Evolutionary conservation across 352 stramenopile species (phyloP), one percentile per base, ranked within the genome.

Genomic region (Pythium grandisporangium): DNA sequence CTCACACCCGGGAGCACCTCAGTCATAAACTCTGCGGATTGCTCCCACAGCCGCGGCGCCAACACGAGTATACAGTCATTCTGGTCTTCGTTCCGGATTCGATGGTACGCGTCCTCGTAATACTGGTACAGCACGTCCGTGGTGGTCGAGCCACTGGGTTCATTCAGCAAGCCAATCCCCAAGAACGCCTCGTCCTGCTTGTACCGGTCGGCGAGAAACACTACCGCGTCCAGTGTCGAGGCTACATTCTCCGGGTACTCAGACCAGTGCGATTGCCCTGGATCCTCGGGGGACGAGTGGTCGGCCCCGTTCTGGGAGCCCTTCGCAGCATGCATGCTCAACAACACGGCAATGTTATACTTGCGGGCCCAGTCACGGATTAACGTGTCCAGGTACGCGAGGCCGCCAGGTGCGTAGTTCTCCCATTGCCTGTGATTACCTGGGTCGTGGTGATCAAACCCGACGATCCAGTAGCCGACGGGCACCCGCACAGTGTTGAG

Each of bases 401-500:
- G 48, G 0, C 53, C 63, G 3, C 59, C 61, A 13, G 53, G 57
- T 2, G 69, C 61, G 43, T 69, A 84, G 20, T 68, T 56, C 12
- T 58, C 22, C 63, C 67, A 85, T 48, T 83, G 65, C 6, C 43
- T 47, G 19, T 48, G 42, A 5, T 54, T 46, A 3, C 51, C 67
- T 14, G 56, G 52, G 29, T 84, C 70, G 47, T 84, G 39, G 37
- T 78, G n/a, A 55, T 84, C 66, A 33, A 76, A 83, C 29, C 71
- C 70, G 2, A 70, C 51, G 60, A 92, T 87, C 78, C 75, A 92
- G 50, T 83, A 89, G 13, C 78, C 78, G 3, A 92, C 58, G 0
- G 78, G 74, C 8, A 91, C 75, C 6, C 78, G 75, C n/a, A 91
- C 72, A 1, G 76, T 88, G 51, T 92, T 89, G 53, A 92, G 65